A percentile compares a stretch with the other conserved stretches of the same genome.
These are phyloP conservation scores for Naganishia vaughanmartiniae DNA, from an alignment of 768 basidiomycete genomes.

Conservation along the genomic window DNA sequence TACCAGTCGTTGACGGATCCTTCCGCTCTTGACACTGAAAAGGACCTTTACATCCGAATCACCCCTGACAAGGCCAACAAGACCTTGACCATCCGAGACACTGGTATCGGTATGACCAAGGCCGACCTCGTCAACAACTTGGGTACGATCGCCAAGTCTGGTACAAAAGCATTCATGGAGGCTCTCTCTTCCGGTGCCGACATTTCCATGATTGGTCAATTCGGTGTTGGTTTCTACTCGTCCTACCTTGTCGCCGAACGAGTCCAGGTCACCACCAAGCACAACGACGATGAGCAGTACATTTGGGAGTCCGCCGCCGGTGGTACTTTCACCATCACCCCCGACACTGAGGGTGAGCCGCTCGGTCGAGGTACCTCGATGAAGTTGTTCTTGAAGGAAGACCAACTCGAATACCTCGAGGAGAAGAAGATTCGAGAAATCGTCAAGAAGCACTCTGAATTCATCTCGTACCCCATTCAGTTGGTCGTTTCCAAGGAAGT, in stretches of 20 bases:
- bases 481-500: conserved; percentile 98
- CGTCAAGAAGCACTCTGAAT: conserved; percentile 99
- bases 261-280: conserved; percentile 97
- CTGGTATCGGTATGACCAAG: conserved; percentile 99
- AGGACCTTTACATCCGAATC: conserved; percentile 93
- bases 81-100: conserved; percentile 82
- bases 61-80: conserved; percentile 95
- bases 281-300: conserved; percentile 99
- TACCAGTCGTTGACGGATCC: conserved; percentile 95
- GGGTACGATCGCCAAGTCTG: conserved; percentile 57
- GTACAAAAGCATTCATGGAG: conserved; percentile 95
- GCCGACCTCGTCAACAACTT: conserved; percentile 99
- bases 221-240: conserved; percentile 99
- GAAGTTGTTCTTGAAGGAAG: conserved; percentile 81
- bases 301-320: conserved; percentile 99
- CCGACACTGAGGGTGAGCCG: conserved; percentile 80
- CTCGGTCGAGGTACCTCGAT: conserved; percentile 89
- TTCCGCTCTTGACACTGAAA: conserved; percentile 78
- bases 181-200: conserved; percentile 66
- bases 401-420: conserved; percentile 97
- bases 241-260: conserved; percentile 98
- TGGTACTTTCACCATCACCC: conserved; percentile 98
- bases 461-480: conserved; percentile 99
- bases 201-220: conserved; percentile 86
- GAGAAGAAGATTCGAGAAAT: conserved; percentile 99